These are phyloP conservation scores for Volvox carteri DNA, from an alignment of 163 green algal species.

Conservation along the genomic window DNA sequence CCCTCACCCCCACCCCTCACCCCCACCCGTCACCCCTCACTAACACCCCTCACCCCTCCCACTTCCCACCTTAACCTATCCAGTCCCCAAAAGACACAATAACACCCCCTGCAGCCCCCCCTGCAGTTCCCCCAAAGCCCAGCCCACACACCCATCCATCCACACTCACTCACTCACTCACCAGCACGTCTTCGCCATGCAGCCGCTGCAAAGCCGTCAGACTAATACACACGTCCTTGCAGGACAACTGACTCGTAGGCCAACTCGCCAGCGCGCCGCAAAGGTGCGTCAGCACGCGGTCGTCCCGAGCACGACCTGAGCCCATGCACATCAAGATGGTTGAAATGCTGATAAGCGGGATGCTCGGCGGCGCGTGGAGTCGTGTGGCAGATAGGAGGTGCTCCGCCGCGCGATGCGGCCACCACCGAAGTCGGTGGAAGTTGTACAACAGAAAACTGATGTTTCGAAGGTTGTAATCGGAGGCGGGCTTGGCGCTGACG, in stretches of 20 bases:
- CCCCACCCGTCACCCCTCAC: too few relatives aligned
- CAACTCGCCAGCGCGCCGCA: constrained; percentile 2
- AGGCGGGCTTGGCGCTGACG: neutral
- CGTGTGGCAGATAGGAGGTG: constrained; percentile 6
- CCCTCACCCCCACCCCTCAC: too few relatives aligned
- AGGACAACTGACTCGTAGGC: neutral
- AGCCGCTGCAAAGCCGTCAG: constrained; percentile 40
- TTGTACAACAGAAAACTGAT: constrained; percentile 30
- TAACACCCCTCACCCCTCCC: too few relatives aligned
- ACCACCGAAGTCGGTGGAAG: constrained; percentile 23
- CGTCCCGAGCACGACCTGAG: constrained; percentile 2
- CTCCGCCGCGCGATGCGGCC: constrained; percentile 17
- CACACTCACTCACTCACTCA: neutral
- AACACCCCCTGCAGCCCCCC: too few relatives aligned
- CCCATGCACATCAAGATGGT: constrained; percentile 36
- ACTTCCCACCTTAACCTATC: too few relatives aligned
- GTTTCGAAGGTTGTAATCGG: constrained; percentile 30
- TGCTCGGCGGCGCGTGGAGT: neutral
- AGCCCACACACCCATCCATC: too few relatives aligned
- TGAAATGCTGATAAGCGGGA: constrained; percentile 24
- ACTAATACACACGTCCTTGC: constrained; percentile 33
- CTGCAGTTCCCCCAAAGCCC: too few relatives aligned
- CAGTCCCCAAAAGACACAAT: too few relatives aligned
- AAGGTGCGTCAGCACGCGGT: constrained; percentile 23
- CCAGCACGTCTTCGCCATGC: constrained; percentile 39